Conservation (phyloP, 2,329 filamentous ascomycete species). For the Neonectria neomacrospora region DNA sequence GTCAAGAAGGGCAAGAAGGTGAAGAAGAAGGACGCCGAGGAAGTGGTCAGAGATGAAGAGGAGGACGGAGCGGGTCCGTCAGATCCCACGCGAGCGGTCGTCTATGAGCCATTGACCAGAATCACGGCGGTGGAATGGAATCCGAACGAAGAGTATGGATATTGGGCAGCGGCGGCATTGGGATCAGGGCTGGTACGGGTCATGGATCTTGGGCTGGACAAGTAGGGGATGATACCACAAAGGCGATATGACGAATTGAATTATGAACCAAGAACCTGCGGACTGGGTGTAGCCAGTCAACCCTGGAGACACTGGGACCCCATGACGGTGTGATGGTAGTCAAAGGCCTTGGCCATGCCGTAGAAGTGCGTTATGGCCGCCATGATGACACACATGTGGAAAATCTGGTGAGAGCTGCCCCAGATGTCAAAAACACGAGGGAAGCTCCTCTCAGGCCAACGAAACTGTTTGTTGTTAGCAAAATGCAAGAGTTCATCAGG, state of each 20-base stretch:
- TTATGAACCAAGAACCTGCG: not conserved
- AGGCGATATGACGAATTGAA: slow-evolving; percentile 9
- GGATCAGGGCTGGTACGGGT: slow-evolving; percentile 74
- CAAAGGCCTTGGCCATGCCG: slow-evolving; percentile 85
- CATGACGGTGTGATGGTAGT: slow-evolving; percentile 77
- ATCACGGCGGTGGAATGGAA: slow-evolving; percentile 75
- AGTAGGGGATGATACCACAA: slow-evolving; percentile 32
- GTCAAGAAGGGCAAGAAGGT: slow-evolving; percentile 51
- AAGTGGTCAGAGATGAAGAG: slow-evolving; percentile 47
- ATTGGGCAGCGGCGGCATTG: slow-evolving; percentile 74
- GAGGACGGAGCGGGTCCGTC: slow-evolving; percentile 47
- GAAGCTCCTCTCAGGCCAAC: slow-evolving; percentile 82
- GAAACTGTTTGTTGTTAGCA: slow-evolving; percentile 59
- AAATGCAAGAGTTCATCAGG: not conserved
- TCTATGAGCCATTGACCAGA: slow-evolving; percentile 72
- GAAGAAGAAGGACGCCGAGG: slow-evolving; percentile 51
- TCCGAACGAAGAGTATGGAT: slow-evolving; percentile 71
- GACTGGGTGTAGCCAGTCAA: slow-evolving; percentile 13
- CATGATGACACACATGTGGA: slow-evolving; percentile 87
- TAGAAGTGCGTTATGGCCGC: slow-evolving; percentile 85
- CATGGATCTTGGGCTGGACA: slow-evolving; percentile 71
- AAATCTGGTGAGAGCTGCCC: slow-evolving; percentile 95
- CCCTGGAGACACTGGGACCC: slow-evolving; percentile 60
- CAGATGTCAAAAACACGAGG: slow-evolving; percentile 89
- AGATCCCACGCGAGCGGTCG: slow-evolving; percentile 57